phyloP scores from a whole-genome alignment of 768 basidiomycete species.

The Amanita pseudoporphyria region DNA sequence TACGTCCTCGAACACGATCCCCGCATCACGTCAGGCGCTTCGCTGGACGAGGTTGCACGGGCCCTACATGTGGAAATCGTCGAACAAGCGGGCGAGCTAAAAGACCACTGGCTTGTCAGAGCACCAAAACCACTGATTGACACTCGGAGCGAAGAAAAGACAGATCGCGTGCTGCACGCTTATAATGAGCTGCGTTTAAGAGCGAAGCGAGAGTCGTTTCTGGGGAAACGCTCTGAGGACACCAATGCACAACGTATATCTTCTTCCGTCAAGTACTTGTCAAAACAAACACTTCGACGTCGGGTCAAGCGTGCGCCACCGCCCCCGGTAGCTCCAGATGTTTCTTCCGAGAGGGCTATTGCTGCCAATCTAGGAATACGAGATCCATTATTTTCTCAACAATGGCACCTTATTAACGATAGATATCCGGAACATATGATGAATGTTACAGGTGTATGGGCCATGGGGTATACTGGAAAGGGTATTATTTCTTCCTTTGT shows the following conservation, averaged over 20 bases:
- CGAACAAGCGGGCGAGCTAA: constrained; percentile 78
- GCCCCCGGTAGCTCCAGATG: constrained; percentile 30
- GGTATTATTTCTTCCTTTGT: constrained; percentile 84
- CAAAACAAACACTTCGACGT: constrained; percentile 54
- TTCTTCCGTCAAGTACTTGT: constrained; percentile 49
- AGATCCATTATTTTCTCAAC: constrained; percentile 75
- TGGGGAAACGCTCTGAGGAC: constrained; percentile 34
- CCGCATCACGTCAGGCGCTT: constrained; percentile 25
- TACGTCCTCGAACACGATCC: constrained; percentile 70
- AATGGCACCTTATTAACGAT: constrained; percentile 96
- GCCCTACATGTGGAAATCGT: constrained; percentile 76
- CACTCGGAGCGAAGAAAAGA: constrained; percentile 21
- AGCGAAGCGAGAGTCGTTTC: constrained; percentile 13
- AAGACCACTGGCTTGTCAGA: constrained; percentile 77
- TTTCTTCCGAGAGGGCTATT: constrained; percentile 33
- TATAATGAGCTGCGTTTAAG: constrained; percentile 35
- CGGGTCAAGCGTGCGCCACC: constrained; percentile 72
- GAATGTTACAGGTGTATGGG: constrained; percentile 94
- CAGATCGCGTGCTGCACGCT: constrained; percentile 40
- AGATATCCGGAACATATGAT: constrained; percentile 74
- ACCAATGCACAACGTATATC: constrained; percentile 33
- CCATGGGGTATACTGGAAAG: constrained; percentile 78
- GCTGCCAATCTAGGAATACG: constrained; percentile 55
- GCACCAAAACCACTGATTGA: constrained; percentile 27
- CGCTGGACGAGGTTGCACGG: constrained; percentile 48